Evolutionary conservation across 1,139 yeast genomes (phyloP), one percentile per base, ranked within the genome.

Genomic region (Kurtzmaniella quercitrusa): DNA sequence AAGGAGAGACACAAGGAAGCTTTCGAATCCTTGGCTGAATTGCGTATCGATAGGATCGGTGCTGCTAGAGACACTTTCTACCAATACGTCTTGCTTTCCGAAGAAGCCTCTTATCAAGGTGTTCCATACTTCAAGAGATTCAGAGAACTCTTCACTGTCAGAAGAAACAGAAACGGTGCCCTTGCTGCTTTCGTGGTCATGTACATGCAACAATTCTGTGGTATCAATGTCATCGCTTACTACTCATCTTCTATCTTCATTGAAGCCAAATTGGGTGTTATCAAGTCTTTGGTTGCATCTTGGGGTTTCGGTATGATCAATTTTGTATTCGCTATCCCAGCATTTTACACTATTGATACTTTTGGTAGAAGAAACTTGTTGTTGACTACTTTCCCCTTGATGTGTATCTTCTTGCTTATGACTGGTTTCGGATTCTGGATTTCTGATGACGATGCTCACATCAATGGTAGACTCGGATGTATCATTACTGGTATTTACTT

Each of bases 161-260:
- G 93, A 62, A 79, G 96, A 70, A 86, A 87, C 65, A 77, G 95
- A 65, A 83, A 89, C 56, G 95, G 93, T 45, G 80, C 89, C 10
- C 55, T 83, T 46, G 95, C 89, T 45, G 81, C 95, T 2, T 85
- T 85, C 77, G 74, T 87, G 49, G 87, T 82, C 49, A 88, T 89
- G 82, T 85, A 87, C 59, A 85, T 85, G 89, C 96, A 89, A 68
- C 96, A 89, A 62, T 85, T 89, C 69, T 88, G 95, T 66, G 96
- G 96, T 57, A 82, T 89, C 59, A 89, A 88, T 57, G 94, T 87
- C 44, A 87, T 89, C 65, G 94, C 95, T 16, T 84, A 85, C 63
- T 85, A 84, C 61, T 81, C 89, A 0, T 81, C 90, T 0, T 73
- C 85, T 11, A 87, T 88, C 49, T 88, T 88, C 63, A 65, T 75